Evolutionary conservation across 2,329 filamentous ascomycete species (phyloP).

Genomic region (Fusarium oxysporum): DNA sequence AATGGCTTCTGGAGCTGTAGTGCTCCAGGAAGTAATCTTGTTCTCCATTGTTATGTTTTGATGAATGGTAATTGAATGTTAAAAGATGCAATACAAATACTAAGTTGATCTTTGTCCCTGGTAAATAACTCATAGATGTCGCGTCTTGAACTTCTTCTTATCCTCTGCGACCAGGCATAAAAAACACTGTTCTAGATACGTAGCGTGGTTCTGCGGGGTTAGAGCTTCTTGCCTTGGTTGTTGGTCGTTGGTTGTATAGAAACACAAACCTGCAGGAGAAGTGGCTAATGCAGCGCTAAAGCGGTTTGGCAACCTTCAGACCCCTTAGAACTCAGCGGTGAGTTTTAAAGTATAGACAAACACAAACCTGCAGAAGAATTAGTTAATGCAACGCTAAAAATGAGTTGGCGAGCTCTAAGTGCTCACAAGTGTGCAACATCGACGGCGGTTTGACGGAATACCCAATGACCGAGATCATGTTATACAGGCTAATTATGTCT

Average conservation of each 20-base stretch:
- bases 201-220: neutral
- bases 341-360: neutral
- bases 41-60: neutral
- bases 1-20: neutral
- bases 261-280: neutral
- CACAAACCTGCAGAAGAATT: neutral
- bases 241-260: neutral
- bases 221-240: neutral
- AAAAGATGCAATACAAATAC: rapidly evolving
- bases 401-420: neutral
- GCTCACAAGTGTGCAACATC: no score
- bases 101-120: neutral
- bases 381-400: neutral
- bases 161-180: neutral
- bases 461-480: rapidly evolving
- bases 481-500: neutral
- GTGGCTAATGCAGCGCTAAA: neutral
- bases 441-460: neutral
- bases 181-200: rapidly evolving
- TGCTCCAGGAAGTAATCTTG: neutral
- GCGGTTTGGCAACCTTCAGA: neutral
- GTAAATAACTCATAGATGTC: neutral
- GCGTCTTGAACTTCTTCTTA: neutral
- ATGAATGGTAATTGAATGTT: neutral
- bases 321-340: rapidly evolving